Base-by-base conservation (phyloP, 768 basidiomycete genomes). In the Pleurotus giganteus region DNA sequence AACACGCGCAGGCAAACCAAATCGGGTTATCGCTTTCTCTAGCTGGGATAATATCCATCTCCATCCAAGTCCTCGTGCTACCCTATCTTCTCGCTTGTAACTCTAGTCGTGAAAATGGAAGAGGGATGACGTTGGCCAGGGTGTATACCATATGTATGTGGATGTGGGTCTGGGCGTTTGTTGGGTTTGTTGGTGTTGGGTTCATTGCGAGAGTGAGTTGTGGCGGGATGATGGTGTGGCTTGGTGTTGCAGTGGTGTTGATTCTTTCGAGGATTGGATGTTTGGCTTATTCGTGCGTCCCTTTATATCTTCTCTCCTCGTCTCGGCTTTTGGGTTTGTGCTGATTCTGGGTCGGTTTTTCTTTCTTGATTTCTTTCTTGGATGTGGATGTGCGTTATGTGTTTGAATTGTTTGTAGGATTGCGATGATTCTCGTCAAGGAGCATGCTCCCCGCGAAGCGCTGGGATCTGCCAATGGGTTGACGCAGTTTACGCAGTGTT, bases 381-480 rank as follows among this genome's bases (percentile, higher is more conserved):
- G n/a, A n/a, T n/a, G n/a, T n/a, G n/a, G n/a, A n/a, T n/a, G n/a
- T n/a, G n/a, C n/a, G n/a, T n/a, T n/a, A n/a, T n/a, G n/a, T n/a
- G n/a, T n/a, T n/a, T n/a, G n/a, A n/a, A n/a, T n/a, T 13, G 31
- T 32, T 32, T 45, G 32, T 36, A 70, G 70, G 27, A 58, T 83
- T 27, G 83, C 79, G 65, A 78, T 85, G 73, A 67, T 88, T 44
- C 71, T 86, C 13, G 71, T 77, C 36, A 84, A 83, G 57, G 71
- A 76, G 52, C 69, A 75, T 53, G 66, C 73, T 4, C 82, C 82
- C 1, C 72, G 69, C 44, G 65, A 78, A 11, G 72, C 79, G 6
- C 66, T 86, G 26, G 86, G 83, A 8, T 74, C 77, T 27, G 78
- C 81, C 0, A 82, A 83, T 61, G 83, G 82, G 8, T 66, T 85